Evolutionary conservation across 768 basidiomycete species (phyloP).

Genomic region (Amanita jacksonii): DNA sequence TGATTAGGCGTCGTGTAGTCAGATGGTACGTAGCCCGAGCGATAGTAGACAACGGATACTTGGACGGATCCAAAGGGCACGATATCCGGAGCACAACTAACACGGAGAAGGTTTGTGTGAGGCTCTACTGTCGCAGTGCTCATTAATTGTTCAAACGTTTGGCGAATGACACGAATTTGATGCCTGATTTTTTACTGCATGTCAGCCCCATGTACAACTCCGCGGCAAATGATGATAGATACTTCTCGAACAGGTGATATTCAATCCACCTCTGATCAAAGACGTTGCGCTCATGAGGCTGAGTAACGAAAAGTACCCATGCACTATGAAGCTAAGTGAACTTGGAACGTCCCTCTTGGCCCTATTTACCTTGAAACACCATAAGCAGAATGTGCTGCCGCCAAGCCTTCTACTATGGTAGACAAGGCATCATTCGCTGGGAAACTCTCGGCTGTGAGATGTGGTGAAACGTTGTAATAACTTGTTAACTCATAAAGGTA

Average conservation of each 20-base stretch:
- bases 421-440: conserved; percentile 66
- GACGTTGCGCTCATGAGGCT: conserved; percentile 81
- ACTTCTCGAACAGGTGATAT: conserved; percentile 79
- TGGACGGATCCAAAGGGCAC: conserved; percentile 35
- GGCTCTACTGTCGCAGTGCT: conserved; percentile 46
- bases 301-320: conserved; percentile 80
- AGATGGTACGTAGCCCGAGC: conserved; percentile 77
- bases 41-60: conserved; percentile 85
- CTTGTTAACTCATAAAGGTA: conserved; percentile 56
- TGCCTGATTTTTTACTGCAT: conserved; percentile 36
- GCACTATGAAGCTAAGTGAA: conserved; percentile 21
- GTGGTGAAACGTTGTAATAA: conserved; percentile 54
- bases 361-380: conserved; percentile 36
- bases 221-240: conserved; percentile 11
- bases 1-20: conserved; percentile 63
- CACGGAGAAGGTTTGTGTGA: conserved; percentile 30
- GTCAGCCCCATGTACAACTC: conserved; percentile 1
- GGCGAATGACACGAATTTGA: conserved; percentile 63
- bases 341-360: background rate
- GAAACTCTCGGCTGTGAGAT: conserved; percentile 45
- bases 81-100: conserved; percentile 28
- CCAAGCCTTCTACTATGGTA: conserved; percentile 68
- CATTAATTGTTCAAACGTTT: conserved; percentile 65
- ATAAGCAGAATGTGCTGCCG: conserved; percentile 72
- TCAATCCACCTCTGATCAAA: conserved; percentile 91